Percentiles rank a stretch among this genome's conserved stretches.
Conservation (phyloP, 805 yeast genomes). For the Yamadazyma philogaea region DNA sequence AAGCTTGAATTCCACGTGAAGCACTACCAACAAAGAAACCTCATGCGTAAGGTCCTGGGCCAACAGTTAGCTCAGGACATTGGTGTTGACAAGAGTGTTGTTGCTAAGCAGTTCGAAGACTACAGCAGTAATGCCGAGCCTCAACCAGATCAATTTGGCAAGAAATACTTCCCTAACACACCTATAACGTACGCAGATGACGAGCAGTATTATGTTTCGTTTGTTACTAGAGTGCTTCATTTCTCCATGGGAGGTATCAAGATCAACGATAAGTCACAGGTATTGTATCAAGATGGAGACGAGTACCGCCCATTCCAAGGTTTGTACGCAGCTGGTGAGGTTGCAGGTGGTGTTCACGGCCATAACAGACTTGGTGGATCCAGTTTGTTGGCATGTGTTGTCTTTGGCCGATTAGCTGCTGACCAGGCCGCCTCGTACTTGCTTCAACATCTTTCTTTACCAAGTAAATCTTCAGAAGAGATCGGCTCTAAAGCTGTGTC, state of each 20-base stretch:
- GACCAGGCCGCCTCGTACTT: constrained; percentile 36
- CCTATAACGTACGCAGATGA: constrained; percentile 37
- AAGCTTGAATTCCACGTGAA: constrained; percentile 50
- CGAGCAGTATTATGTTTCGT: constrained; percentile 48
- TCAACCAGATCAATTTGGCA: constrained; percentile 42
- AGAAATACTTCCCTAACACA: constrained; percentile 46
- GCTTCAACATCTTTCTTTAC: constrained; percentile 26
- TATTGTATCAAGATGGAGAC: constrained; percentile 28
- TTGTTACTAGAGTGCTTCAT: constrained; percentile 57
- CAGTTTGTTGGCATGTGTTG: constrained; percentile 57
- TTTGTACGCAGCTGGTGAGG: constrained; percentile 63
- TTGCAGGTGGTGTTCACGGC: constrained; percentile 69
- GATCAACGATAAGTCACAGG: constrained; percentile 48
- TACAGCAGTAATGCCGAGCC: constrained; percentile 47
- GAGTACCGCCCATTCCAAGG: constrained; percentile 34
- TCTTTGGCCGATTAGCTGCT: constrained; percentile 47
- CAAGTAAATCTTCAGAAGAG: background rate
- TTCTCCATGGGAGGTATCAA: constrained; percentile 71
- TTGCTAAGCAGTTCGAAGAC: constrained; percentile 31
- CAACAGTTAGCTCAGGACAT: constrained; percentile 40
- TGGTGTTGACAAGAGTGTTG: constrained; percentile 25
- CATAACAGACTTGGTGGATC: constrained; percentile 59
- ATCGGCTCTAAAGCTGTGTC: constrained; percentile 13
- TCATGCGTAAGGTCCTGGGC: constrained; percentile 49
- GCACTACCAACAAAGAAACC: constrained; percentile 54